A percentile compares a stretch with the other conserved stretches of the same genome.
Evolutionary conservation across 345 rosid genomes (phyloP).

Genomic region (Raphanus raphanistrum): DNA sequence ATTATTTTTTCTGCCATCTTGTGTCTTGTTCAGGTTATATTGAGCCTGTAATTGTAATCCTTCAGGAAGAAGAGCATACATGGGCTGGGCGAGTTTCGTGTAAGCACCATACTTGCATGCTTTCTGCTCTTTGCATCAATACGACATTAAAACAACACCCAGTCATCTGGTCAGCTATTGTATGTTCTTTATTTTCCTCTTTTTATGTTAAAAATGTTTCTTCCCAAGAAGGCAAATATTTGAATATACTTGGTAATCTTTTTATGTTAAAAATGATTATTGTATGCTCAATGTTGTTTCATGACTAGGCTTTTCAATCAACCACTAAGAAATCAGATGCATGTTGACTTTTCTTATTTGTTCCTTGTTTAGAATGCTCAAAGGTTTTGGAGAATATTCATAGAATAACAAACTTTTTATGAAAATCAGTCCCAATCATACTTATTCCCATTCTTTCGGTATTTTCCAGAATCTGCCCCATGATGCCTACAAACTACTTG

Average conservation of each 20-base stretch:
- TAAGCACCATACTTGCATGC: constrained; percentile 95
- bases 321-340: constrained; percentile 11
- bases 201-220: not conserved
- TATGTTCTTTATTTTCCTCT: constrained; percentile 51
- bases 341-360: not conserved
- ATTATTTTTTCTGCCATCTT: constrained; percentile 29
- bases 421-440: constrained; percentile 11
- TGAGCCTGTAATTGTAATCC: constrained; percentile 94
- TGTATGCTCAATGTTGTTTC: no score
- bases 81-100: constrained; percentile 93
- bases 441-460: constrained; percentile 27
- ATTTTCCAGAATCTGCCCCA: constrained; percentile 87
- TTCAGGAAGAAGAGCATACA: constrained; percentile 90
- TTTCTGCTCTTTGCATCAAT: constrained; percentile 95
- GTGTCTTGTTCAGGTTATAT: constrained; percentile 69
- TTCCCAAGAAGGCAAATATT: constrained; percentile 14
- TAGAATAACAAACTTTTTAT: constrained; percentile 14
- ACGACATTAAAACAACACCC: constrained; percentile 94
- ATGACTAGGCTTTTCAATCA: not conserved
- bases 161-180: constrained; percentile 93
- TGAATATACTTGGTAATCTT: constrained; percentile 15
- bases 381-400: not conserved
- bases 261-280: not conserved
- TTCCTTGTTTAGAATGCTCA: constrained; percentile 16
- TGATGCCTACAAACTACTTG: constrained; percentile 93